phyloP scores from a whole-genome alignment of 1,284 basidiomycete species.

The Chalciporus sp. region DNA sequence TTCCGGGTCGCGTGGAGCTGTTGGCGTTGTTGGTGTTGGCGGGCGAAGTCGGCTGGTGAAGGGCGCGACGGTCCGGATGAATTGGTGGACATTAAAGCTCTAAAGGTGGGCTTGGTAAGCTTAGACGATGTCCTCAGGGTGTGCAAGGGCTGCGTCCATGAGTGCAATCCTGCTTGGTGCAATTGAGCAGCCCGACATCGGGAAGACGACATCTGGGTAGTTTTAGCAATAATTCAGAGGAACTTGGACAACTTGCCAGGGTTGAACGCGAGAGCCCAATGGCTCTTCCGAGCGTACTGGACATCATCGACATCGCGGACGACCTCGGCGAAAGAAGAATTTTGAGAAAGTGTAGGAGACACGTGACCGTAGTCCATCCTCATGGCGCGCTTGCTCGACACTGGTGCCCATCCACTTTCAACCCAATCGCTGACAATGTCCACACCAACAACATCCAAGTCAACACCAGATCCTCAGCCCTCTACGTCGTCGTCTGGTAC shows the following conservation, averaged over 20 bases:
- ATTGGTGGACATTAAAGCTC: constrained; percentile 12
- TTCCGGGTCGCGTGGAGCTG: constrained; percentile 57
- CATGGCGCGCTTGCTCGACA: neutral
- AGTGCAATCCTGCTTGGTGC: neutral
- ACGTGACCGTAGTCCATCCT: constrained; percentile 20
- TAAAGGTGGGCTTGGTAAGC: neutral
- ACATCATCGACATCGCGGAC: neutral
- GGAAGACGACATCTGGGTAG: neutral
- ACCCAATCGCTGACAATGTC: constrained; percentile 16
- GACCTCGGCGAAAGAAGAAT: constrained; percentile 2
- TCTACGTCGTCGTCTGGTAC: constrained; percentile 31
- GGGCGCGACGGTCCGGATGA: constrained; percentile 4
- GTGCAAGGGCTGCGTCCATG: constrained; percentile 1
- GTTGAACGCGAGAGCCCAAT: neutral
- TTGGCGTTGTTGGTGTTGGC: constrained; percentile 33
- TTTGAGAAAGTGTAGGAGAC: neutral
- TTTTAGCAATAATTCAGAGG: neutral
- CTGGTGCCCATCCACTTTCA: no score
- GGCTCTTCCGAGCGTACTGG: neutral
- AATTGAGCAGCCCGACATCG: neutral
- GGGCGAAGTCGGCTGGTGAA: constrained; percentile 8
- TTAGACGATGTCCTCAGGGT: neutral
- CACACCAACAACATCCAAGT: constrained; percentile 9
- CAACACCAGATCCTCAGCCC: constrained; percentile 3
- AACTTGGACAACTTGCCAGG: constrained; percentile 6